A percentile compares a stretch with the other conserved stretches of the same genome.
Conservation (phyloP, 1,284 basidiomycete genomes). For the Omphalotus olearius region DNA sequence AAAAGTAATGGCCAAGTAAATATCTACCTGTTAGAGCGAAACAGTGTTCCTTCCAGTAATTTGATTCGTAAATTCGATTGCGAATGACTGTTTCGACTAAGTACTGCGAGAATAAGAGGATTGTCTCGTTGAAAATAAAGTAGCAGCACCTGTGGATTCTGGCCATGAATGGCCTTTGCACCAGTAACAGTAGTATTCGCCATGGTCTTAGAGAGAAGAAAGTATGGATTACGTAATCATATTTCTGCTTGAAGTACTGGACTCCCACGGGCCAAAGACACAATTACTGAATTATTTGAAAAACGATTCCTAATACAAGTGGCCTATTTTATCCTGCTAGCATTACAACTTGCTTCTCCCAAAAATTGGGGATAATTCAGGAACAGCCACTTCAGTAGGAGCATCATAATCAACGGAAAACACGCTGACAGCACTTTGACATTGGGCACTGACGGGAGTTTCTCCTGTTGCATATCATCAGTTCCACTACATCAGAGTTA, state of each 20-base stretch:
- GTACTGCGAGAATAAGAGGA: constrained; percentile 54
- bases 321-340: no score
- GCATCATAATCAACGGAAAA: constrained; percentile 14
- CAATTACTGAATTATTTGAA: no score
- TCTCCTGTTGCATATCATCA: not conserved
- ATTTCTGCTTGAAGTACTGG: not conserved
- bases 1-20: not conserved
- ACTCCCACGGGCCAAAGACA: no score
- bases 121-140: constrained; percentile 32
- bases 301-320: no score
- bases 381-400: constrained; percentile 9
- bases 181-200: constrained; percentile 87
- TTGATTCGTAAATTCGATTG: constrained; percentile 92
- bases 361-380: constrained; percentile 5
- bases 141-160: constrained; percentile 78
- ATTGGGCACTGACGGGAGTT: constrained; percentile 3
- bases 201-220: constrained; percentile 56
- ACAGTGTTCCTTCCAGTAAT: constrained; percentile 97
- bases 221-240: not conserved
- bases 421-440: constrained; percentile 11
- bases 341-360: constrained; percentile 7
- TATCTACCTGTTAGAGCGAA: constrained; percentile 81
- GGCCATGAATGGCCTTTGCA: constrained; percentile 86
- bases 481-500: no score
- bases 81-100: constrained; percentile 97